Conservation (phyloP, 352 stramenopile species). For the Globisporangium camurandrum region DNA sequence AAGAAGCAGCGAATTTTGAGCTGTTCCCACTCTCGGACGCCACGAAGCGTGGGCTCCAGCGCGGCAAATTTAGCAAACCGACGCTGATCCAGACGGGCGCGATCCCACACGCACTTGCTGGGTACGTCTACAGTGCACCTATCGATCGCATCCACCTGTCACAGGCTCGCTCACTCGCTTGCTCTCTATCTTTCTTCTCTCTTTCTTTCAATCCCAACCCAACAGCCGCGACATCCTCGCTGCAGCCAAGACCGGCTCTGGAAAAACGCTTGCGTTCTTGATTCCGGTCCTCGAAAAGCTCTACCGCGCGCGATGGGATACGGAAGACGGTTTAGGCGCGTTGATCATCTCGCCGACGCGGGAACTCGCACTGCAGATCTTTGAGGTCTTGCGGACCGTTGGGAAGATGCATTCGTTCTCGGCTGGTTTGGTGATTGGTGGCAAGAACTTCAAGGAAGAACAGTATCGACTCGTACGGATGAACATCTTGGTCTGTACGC, state of each 20-base stretch:
- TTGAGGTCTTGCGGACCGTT: constrained; percentile 95
- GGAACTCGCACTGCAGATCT: constrained; percentile 99
- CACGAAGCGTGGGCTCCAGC: constrained; percentile 56
- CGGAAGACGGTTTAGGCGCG: constrained; percentile 92
- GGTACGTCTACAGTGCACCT: constrained; percentile 9
- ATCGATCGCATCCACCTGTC: too few species aligned
- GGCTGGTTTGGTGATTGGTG: constrained; percentile 94
- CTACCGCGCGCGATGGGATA: constrained; percentile 80
- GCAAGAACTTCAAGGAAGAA: constrained; percentile 94
- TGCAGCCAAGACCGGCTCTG: constrained; percentile 89
- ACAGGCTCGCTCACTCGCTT: neutral
- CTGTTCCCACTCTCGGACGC: constrained; percentile 79
- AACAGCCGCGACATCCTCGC: constrained; percentile 85
- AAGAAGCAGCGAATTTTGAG: constrained; percentile 72
- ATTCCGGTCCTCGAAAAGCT: constrained; percentile 88
- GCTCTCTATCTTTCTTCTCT: too few species aligned
- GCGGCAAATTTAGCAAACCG: constrained; percentile 77
- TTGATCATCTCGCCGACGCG: constrained; percentile 97
- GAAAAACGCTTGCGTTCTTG: constrained; percentile 92
- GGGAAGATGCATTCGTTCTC: constrained; percentile 95
- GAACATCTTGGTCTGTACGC: constrained; percentile 97
- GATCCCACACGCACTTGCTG: constrained; percentile 82
- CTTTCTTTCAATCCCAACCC: neutral
- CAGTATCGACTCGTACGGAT: constrained; percentile 92
- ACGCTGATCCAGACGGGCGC: constrained; percentile 88